These are phyloP conservation scores for Quercus variabilis DNA, from an alignment of 306 rosid species.

Conservation along the genomic window DNA sequence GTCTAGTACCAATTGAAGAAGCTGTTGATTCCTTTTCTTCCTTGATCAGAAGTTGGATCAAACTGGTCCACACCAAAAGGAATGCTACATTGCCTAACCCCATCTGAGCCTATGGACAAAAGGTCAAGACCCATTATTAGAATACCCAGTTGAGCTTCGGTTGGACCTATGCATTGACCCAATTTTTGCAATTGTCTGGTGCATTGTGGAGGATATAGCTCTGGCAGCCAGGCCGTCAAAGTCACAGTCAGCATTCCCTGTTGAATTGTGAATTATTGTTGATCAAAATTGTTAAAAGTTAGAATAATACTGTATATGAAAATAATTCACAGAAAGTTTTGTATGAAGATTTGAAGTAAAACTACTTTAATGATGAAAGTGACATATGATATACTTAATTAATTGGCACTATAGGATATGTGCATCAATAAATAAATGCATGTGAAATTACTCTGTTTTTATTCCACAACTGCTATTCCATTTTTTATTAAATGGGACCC, in stretches of 20 bases:
- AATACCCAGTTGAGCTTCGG: conserved; percentile 26
- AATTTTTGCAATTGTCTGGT: conserved; percentile 11
- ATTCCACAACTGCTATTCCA: too few relatives aligned
- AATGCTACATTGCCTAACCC: conserved; percentile 82
- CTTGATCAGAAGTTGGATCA: conserved; percentile 55
- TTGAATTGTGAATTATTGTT: not conserved
- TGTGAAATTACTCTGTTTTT: not conserved
- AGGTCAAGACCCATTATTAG: conserved; percentile 45
- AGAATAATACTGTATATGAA: not conserved
- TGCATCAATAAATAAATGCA: not conserved
- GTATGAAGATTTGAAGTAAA: not conserved
- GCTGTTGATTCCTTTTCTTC: conserved; percentile 56
- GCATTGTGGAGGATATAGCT: conserved; percentile 64
- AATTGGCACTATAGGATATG: not conserved
- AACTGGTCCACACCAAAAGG: conserved; percentile 87
- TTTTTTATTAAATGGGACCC: too few relatives aligned
- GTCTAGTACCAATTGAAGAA: conserved; percentile 76
- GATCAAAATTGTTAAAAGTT: not conserved
- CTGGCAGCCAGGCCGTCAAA: conserved; percentile 57
- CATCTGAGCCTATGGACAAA: conserved; percentile 58
- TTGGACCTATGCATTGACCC: conserved; percentile 45
- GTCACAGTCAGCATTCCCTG: conserved; percentile 79
- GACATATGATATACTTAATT: not conserved
- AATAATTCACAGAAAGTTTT: not conserved
- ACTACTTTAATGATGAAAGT: not conserved